Evolutionary conservation across 371 early-diverging fungal species (phyloP), one percentile per base, ranked within the genome.

Genomic region (Mortierella sp.): DNA sequence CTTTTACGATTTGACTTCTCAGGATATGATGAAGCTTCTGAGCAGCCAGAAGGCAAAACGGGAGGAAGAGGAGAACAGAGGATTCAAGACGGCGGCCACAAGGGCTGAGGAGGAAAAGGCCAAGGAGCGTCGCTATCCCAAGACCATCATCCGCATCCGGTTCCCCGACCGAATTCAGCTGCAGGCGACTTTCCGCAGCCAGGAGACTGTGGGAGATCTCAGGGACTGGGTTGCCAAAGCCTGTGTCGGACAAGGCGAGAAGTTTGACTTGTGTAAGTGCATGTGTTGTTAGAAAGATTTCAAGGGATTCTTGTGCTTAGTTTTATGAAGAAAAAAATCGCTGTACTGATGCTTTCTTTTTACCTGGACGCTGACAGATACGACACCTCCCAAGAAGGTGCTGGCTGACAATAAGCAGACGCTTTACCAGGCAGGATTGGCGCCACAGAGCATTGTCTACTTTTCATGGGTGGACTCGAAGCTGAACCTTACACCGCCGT

Each of bases 121-220:
- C 59, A 84, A 78, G 73, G 86, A 85, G 67, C 77, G 81, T 48
- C 92, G 92, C 75, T 91, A 92, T 76, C 93, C 94, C 21, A 93
- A 92, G 88, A 92, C 93, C 5, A 78, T 92, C 79, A 88, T 94
- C 48, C 89, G 94, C 0, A 85, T 93, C 11, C 88, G 91, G 14
- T 92, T 94, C 82, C 91, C 92, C 1, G 91, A 93, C 78, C 86
- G 90, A 28, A 78, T 83, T 8, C 90, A 89, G 61, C 70, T 93
- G 34, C 91, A 94, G 76, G 89, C 89, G 1, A 86, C 90, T 11
- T 94, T 93, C 75, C 77, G 86, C 13, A 86, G 77, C 83, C 91
- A 53, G 77, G 87, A 69, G 90, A 78, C 83, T 78, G 88, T 92
- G 46, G 76, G 87, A 2, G 72, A 82, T 64, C 73, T 79, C 57